These are phyloP conservation scores for Actinidia arguta DNA, from an alignment of 179 eudicot genomes.

Conservation along the genomic window DNA sequence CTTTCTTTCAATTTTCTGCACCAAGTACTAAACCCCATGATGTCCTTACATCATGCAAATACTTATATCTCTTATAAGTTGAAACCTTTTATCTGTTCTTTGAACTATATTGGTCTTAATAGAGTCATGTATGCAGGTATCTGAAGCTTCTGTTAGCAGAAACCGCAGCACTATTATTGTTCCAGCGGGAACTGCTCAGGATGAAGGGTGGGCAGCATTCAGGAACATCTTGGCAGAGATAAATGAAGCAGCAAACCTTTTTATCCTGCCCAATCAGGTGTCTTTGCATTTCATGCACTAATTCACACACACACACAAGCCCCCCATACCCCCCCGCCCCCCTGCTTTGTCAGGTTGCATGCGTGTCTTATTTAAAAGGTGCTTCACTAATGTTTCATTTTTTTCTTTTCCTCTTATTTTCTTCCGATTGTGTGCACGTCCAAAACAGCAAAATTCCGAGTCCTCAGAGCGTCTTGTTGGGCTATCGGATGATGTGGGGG, in stretches of 20 bases:
- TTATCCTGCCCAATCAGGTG: constrained; percentile 77
- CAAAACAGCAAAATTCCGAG: constrained; percentile 68
- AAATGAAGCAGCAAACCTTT: constrained; percentile 77
- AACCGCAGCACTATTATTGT: constrained; percentile 98
- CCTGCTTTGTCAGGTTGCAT: not conserved
- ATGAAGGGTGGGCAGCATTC: constrained; percentile 97
- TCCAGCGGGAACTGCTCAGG: constrained; percentile 88
- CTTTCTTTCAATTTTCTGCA: too few relatives aligned
- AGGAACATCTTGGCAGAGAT: constrained; percentile 93
- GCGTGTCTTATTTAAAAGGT: constrained; percentile 5
- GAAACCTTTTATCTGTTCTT: not conserved
- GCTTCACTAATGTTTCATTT: constrained; percentile 5
- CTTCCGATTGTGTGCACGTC: not conserved
- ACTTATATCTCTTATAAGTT: not conserved
- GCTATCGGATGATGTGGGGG: constrained; percentile 98
- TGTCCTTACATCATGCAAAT: not conserved
- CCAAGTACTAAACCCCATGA: too few relatives aligned
- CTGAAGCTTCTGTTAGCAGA: constrained; percentile 96
- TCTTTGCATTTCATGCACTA: constrained; percentile 11
- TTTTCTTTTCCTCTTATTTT: constrained; percentile 10
- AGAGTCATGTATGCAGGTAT: constrained; percentile 53
- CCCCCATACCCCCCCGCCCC: too few relatives aligned
- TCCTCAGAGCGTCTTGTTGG: constrained; percentile 83
- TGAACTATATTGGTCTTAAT: not conserved
- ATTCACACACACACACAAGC: not conserved